These are phyloP conservation scores for Cunninghamia lanceolata DNA, from an alignment of 75 land plant genomes.

Conservation along the genomic window DNA sequence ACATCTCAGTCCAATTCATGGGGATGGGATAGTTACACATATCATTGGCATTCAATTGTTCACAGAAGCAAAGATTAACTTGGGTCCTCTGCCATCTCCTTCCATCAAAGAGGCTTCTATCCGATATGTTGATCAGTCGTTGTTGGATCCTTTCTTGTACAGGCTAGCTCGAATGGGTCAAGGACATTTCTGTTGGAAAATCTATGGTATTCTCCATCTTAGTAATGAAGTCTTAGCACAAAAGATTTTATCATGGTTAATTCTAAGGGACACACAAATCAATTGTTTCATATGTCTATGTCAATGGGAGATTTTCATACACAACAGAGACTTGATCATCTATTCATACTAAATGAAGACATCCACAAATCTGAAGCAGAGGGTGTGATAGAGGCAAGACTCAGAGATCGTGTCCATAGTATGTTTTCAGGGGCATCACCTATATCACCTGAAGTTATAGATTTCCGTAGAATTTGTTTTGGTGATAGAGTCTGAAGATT, in stretches of 20 bases:
- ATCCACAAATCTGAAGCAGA: no score
- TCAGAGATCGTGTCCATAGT: constrained; percentile 85
- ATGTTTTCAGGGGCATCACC: no score
- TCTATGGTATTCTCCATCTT: constrained; percentile 65
- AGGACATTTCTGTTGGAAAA: constrained; percentile 25
- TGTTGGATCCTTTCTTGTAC: constrained; percentile 6
- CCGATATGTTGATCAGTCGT: neutral
- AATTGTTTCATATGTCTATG: no score
- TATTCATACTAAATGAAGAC: no score
- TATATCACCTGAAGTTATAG: constrained; percentile 94
- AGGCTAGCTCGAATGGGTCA: constrained; percentile 4
- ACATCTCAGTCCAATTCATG: constrained; percentile 58
- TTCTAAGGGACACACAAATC: constrained; percentile 85
- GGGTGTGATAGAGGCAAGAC: constrained; percentile 77
- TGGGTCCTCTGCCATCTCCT: constrained; percentile 24
- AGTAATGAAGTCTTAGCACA: constrained; percentile 73
- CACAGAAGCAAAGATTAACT: no score
- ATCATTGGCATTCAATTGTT: no score
- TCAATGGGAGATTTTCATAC: no score
- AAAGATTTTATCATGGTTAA: constrained; percentile 53
- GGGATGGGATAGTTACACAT: no score
- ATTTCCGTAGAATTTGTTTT: constrained; percentile 91
- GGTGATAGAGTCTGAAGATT: constrained; percentile 87
- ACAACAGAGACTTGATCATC: no score
- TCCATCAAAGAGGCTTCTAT: constrained; percentile 14